Conservation (phyloP, 73 alveolate genomes). For the Diophrys appendiculata region DNA sequence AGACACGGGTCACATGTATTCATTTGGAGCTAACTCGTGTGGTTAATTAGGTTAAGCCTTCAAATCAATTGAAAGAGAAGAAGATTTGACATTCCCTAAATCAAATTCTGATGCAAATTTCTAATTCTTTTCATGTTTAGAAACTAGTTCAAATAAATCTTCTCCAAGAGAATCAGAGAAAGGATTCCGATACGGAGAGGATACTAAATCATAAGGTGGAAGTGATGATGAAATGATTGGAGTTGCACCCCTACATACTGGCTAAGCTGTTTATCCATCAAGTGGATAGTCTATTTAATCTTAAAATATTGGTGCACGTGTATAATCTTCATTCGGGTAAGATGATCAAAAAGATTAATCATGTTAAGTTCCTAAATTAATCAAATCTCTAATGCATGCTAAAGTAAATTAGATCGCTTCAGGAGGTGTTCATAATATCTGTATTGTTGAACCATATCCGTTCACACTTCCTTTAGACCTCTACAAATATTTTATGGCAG, state of each 20-base stretch:
- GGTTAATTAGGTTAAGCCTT: conserved; percentile 74
- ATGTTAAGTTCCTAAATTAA: conserved; percentile 51
- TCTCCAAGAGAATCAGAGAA: not conserved
- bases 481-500: conserved; percentile 42
- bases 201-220: not conserved
- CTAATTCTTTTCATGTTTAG: no score
- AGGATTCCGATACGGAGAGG: not conserved
- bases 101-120: no score
- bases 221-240: not conserved
- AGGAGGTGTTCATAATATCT: conserved; percentile 78
- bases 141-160: not conserved
- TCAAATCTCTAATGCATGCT: conserved; percentile 57
- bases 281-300: no score
- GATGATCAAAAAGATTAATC: conserved; percentile 29
- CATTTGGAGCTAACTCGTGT: conserved; percentile 85
- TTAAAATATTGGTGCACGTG: no score
- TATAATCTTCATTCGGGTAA: no score
- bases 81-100: conserved; percentile 7
- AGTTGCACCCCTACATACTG: not conserved
- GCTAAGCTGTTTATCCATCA: not conserved
- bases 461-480: conserved; percentile 44
- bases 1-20: conserved; percentile 68
- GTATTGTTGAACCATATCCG: conserved; percentile 71
- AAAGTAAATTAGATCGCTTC: conserved; percentile 57
- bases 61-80: conserved; percentile 14